Conservation (phyloP, 1,284 basidiomycete species). For the Sanghuangporus weigelae region DNA sequence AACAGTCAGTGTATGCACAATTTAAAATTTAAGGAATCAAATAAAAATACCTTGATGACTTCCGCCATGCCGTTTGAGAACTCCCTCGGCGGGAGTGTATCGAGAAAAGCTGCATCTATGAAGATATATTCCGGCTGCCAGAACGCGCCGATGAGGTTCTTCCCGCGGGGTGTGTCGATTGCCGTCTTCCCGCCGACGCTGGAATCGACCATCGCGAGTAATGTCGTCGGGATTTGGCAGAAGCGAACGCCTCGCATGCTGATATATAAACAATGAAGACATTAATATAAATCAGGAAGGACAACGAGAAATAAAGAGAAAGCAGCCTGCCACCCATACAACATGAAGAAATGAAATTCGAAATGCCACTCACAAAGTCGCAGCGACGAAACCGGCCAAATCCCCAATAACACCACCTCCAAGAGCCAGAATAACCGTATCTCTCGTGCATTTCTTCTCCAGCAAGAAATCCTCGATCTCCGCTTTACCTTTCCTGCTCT, state of each 20-base stretch:
- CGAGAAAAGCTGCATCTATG: constrained; percentile 94
- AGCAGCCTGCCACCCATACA: background rate
- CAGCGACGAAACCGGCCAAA: constrained; percentile 92
- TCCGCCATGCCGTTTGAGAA: constrained; percentile 99
- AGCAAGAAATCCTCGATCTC: constrained; percentile 93
- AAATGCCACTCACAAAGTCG: constrained; percentile 79
- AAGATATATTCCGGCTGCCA: constrained; percentile 98
- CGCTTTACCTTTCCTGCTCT: constrained; percentile 89
- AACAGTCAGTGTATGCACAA: constrained; percentile 1
- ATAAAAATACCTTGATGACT: constrained; percentile 78
- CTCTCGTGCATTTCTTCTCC: constrained; percentile 84
- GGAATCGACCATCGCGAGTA: constrained; percentile 98
- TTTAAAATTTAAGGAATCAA: constrained; percentile 1
- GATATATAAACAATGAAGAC: constrained; percentile 1
- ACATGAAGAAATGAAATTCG: background rate
- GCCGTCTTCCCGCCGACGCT: constrained; percentile 98
- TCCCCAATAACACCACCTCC: constrained; percentile 98
- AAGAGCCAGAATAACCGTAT: constrained; percentile 90
- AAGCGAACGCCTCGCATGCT: constrained; percentile 90
- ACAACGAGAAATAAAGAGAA: background rate
- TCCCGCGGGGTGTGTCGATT: constrained; percentile 94
- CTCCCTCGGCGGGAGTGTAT: constrained; percentile 88
- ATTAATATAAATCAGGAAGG: background rate
- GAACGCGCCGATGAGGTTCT: constrained; percentile 98
- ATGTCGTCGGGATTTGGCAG: constrained; percentile 94